Evolutionary conservation across 1,284 basidiomycete genomes (phyloP).

Genomic region (Microbotryum silenes-acaulis): DNA sequence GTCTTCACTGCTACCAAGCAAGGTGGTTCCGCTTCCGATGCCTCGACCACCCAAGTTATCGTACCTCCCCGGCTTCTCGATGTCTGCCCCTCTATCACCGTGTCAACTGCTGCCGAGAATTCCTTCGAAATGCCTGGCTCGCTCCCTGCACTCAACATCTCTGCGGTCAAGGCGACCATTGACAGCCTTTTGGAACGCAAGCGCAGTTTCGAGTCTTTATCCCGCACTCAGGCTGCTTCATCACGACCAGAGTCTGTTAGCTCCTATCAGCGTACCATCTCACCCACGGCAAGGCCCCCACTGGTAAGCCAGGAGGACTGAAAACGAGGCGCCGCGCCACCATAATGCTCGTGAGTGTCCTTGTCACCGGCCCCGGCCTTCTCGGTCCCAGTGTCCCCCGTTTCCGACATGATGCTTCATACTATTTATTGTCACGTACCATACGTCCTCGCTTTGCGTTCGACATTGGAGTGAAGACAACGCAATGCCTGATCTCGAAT

Average conservation of each 20-base stretch:
- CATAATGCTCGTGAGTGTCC: no score
- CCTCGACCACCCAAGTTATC: constrained; percentile 20
- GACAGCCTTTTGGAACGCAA: constrained; percentile 33
- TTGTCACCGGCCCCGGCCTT: no score
- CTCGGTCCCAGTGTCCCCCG: no score
- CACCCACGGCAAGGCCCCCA: constrained; percentile 26
- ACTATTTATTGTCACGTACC: no score
- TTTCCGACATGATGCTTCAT: no score
- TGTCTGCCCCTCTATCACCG: constrained; percentile 22
- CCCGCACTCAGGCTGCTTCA: neutral
- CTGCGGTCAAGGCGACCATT: constrained; percentile 37
- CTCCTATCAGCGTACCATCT: constrained; percentile 2
- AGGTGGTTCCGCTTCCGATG: neutral
- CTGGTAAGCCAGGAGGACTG: neutral
- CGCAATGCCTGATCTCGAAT: no score
- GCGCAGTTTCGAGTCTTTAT: constrained; percentile 14
- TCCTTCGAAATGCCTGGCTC: neutral
- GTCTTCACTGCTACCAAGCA: neutral
- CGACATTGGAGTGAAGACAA: no score
- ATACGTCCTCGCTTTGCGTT: no score
- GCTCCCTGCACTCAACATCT: constrained; percentile 21
- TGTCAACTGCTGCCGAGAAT: constrained; percentile 16
- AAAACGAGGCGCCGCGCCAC: no score
- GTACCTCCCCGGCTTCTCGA: constrained; percentile 21
- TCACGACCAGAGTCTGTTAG: neutral